A percentile compares a stretch with the other conserved stretches of the same genome.
Conservation (phyloP, 768 basidiomycete species). For the Polyporus arcularius region DNA sequence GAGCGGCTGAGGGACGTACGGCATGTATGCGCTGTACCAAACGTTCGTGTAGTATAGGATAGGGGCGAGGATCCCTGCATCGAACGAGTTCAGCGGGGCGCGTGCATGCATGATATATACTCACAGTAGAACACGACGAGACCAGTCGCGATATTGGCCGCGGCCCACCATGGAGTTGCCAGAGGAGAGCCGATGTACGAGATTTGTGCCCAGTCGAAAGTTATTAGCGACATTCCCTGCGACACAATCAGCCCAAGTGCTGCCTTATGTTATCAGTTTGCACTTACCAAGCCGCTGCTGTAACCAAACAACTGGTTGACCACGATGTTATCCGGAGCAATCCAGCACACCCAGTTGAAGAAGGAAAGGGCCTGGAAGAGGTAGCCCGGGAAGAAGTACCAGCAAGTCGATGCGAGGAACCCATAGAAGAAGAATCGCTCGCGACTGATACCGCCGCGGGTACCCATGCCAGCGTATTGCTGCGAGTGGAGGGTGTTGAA, state of each 20-base stretch:
- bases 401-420: slow-evolving; percentile 55
- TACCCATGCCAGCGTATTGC: slow-evolving; percentile 63
- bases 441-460: slow-evolving; percentile 62
- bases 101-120: neutral
- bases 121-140: slow-evolving; percentile 47
- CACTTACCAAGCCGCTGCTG: slow-evolving; percentile 17
- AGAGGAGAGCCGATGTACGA: slow-evolving; percentile 66
- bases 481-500: slow-evolving; percentile 81
- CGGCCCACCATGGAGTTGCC: slow-evolving; percentile 80
- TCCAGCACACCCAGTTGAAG: slow-evolving; percentile 81
- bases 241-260: neutral
- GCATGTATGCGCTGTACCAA: slow-evolving; percentile 37
- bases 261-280: slow-evolving; percentile 14
- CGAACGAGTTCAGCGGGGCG: neutral
- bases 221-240: slow-evolving; percentile 60
- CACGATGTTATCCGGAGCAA: slow-evolving; percentile 40
- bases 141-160: slow-evolving; percentile 60
- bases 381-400: slow-evolving; percentile 75
- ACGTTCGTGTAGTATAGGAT: slow-evolving; percentile 40
- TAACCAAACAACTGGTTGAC: slow-evolving; percentile 60
- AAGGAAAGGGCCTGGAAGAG: slow-evolving; percentile 81
- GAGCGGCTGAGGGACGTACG: slow-evolving; percentile 29
- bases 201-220: slow-evolving; percentile 74
- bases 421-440: slow-evolving; percentile 76
- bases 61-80: slow-evolving; percentile 41